Evolutionary conservation across 1,284 basidiomycete species (phyloP).

Genomic region (Cutaneotrichosporon sp.): DNA sequence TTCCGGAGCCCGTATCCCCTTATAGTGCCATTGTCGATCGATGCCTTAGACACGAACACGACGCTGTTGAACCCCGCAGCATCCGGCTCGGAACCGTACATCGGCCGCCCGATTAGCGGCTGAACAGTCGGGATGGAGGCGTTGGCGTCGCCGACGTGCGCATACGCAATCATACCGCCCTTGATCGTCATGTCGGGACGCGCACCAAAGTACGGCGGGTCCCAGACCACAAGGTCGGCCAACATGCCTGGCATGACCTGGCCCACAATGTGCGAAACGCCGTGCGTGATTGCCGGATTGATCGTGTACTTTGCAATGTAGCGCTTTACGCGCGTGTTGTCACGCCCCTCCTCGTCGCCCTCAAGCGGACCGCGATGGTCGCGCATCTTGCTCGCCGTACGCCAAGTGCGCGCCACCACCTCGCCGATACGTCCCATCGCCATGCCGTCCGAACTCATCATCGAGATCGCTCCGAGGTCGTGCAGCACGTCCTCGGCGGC

Average conservation of each 20-base stretch:
- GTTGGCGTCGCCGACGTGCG: slow-evolving; percentile 91
- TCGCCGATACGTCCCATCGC: slow-evolving; percentile 99
- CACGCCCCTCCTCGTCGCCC: slow-evolving; percentile 65
- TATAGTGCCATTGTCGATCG: slow-evolving; percentile 61
- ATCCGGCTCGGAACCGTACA: slow-evolving; percentile 78
- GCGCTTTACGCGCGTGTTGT: slow-evolving; percentile 95
- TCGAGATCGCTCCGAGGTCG: slow-evolving; percentile 89
- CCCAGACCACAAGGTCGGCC: slow-evolving; percentile 94
- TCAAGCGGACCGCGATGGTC: slow-evolving; percentile 72
- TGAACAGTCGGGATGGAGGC: slow-evolving; percentile 92
- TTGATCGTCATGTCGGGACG: slow-evolving; percentile 92
- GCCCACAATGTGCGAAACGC: slow-evolving; percentile 83
- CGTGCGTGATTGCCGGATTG: slow-evolving; percentile 97
- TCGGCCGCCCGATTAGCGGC: slow-evolving; percentile 77
- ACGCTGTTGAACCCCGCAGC: slow-evolving; percentile 79
- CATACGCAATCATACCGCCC: slow-evolving; percentile 88
- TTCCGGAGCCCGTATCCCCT: slow-evolving; percentile 76
- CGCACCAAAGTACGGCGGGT: slow-evolving; percentile 85
- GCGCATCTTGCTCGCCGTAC: slow-evolving; percentile 94
- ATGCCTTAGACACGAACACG: slow-evolving; percentile 77
- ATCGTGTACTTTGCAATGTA: slow-evolving; percentile 97
- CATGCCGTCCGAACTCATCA: slow-evolving; percentile 94
- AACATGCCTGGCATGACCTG: slow-evolving; percentile 77
- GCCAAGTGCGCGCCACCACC: slow-evolving; percentile 89
- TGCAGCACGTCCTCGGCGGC: slow-evolving; percentile 97